Percentiles rank a stretch among this genome's conserved stretches.
Evolutionary conservation across 164 flowering plant genomes (phyloP).

Genomic region (Aristolochia contorta): DNA sequence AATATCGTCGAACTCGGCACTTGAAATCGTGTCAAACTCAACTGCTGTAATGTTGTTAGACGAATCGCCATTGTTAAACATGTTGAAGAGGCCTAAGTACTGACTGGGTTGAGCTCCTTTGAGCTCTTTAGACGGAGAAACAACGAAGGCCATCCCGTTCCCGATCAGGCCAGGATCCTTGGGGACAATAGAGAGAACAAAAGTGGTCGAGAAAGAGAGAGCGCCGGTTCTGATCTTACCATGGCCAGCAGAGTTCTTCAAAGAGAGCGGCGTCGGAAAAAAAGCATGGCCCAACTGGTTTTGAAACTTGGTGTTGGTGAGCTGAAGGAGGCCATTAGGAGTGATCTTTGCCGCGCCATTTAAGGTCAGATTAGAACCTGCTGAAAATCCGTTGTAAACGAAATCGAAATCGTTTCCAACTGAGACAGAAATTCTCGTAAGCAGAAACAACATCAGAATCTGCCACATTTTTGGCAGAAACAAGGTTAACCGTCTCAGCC

Average conservation of each 20-base stretch:
- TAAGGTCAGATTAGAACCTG: constrained; percentile 13
- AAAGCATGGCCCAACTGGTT: constrained; percentile 14
- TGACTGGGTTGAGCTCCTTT: constrained; percentile 32
- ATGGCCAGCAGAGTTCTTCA: not conserved
- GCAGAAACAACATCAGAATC: not conserved
- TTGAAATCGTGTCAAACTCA: constrained; percentile 61
- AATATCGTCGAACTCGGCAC: constrained; percentile 49
- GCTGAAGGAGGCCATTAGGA: not conserved
- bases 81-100: constrained; percentile 50
- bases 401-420: not conserved
- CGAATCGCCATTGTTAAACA: constrained; percentile 26
- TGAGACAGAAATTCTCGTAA: not conserved
- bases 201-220: constrained; percentile 43
- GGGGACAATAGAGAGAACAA: constrained; percentile 42
- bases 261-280: constrained; percentile 3
- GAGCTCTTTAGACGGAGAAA: constrained; percentile 24
- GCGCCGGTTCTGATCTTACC: no score
- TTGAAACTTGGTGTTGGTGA: constrained; percentile 12
- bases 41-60: constrained; percentile 47
- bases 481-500: not conserved
- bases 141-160: constrained; percentile 55
- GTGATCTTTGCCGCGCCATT: constrained; percentile 15
- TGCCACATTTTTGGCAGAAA: constrained; percentile 1
- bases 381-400: constrained; percentile 3
- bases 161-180: constrained; percentile 40